Percentiles rank a stretch among this genome's conserved stretches.
phyloP scores from a whole-genome alignment of 2,329 filamentous ascomycete species.

The Pseudogymnoascus sp. region DNA sequence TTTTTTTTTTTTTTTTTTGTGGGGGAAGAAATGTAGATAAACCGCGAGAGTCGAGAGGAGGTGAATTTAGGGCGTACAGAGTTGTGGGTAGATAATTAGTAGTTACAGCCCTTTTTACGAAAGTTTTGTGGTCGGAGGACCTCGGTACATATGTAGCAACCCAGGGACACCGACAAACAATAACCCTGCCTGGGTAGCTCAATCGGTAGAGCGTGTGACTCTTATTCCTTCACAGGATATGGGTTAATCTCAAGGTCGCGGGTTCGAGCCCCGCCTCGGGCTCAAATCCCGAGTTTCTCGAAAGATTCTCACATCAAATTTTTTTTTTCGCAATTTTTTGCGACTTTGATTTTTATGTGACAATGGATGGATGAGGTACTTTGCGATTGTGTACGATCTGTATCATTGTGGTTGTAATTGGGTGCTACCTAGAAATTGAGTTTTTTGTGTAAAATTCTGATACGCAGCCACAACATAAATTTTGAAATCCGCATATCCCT shows the following conservation, averaged over 20 bases:
- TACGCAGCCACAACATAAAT: too few species aligned
- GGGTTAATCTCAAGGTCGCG: constrained; percentile 4
- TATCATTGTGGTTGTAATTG: not conserved
- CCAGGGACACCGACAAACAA: not conserved
- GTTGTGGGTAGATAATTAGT: not conserved
- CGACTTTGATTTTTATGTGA: not conserved
- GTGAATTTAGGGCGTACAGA: not conserved
- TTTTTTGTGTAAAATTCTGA: not conserved
- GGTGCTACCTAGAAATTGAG: not conserved
- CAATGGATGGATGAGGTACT: not conserved
- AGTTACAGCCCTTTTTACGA: not conserved
- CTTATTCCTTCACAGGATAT: constrained; percentile 29
- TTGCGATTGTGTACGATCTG: not conserved
- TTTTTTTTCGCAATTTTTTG: not conserved
- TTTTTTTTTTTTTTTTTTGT: not conserved
- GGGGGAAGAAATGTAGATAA: not conserved
- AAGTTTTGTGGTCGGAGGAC: too few species aligned
- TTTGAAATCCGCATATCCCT: too few species aligned
- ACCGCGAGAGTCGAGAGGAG: not conserved
- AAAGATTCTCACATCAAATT: not conserved
- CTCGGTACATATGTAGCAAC: not conserved
- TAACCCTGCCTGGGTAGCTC: constrained; percentile 39
- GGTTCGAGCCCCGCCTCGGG: constrained; percentile 8
- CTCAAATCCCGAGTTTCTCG: not conserved
- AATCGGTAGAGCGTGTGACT: constrained; percentile 69